Conservation (phyloP, 2,329 filamentous ascomycete species). For the Pseudogymnoascus sp. region DNA sequence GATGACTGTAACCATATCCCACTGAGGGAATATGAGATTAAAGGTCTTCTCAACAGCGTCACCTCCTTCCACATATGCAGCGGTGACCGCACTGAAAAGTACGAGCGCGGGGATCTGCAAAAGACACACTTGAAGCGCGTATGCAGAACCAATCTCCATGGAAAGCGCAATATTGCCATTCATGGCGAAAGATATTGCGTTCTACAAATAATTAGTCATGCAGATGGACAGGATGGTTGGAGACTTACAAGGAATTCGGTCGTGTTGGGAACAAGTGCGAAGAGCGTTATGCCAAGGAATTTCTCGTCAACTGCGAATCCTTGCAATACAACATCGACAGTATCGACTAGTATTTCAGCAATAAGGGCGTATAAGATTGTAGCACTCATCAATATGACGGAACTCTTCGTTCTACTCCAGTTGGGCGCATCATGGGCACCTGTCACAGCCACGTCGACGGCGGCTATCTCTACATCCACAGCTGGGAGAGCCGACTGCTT, state of each 20-base stretch:
- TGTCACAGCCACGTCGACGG: conserved; percentile 31
- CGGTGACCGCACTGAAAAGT: conserved; percentile 75
- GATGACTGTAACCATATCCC: conserved; percentile 97
- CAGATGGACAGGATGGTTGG: neutral
- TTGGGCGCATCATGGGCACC: conserved; percentile 97
- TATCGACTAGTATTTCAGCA: conserved; percentile 93
- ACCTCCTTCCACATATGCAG: conserved; percentile 43
- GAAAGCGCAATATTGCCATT: conserved; percentile 97
- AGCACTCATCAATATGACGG: conserved; percentile 78
- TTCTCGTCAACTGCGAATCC: conserved; percentile 92
- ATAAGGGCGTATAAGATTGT: conserved; percentile 94
- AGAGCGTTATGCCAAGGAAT: conserved; percentile 92
- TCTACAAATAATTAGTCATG: conserved; percentile 41
- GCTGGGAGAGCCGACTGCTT: neutral
- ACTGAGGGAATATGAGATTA: conserved; percentile 90
- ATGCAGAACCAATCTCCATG: conserved; percentile 98
- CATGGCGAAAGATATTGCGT: conserved; percentile 98
- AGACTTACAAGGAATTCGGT: conserved; percentile 83
- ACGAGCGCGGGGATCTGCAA: conserved; percentile 91
- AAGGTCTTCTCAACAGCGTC: conserved; percentile 59
- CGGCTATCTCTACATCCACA: conserved; percentile 9
- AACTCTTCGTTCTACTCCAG: conserved; percentile 88
- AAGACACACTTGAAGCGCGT: conserved; percentile 90
- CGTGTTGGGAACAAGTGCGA: conserved; percentile 94
- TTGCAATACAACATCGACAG: conserved; percentile 89